phyloP scores from a whole-genome alignment of 2,329 filamentous ascomycete species.

The Knufia fluminis region DNA sequence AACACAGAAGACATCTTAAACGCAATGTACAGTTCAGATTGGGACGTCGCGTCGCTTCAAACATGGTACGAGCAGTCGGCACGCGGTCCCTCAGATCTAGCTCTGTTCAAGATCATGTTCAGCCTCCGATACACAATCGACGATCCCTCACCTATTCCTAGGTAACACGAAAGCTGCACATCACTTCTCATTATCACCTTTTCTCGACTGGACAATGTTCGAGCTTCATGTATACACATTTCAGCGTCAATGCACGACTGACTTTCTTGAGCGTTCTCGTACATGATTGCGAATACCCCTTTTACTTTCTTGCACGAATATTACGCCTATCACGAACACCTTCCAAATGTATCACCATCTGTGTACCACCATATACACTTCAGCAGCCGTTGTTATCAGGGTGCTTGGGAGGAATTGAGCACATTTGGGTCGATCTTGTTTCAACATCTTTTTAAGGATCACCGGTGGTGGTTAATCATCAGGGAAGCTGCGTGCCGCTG shows the following conservation, averaged over 20 bases:
- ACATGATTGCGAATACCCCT: constrained; percentile 1
- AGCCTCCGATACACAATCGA: constrained; percentile 8
- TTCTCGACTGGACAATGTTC: too few species aligned
- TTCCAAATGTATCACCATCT: background rate
- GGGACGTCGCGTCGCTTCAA: constrained; percentile 6
- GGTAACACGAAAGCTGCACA: background rate
- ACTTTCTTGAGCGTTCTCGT: background rate
- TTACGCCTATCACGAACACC: background rate
- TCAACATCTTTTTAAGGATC: background rate
- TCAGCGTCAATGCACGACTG: background rate
- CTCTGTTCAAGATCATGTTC: constrained; percentile 10
- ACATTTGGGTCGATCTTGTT: background rate
- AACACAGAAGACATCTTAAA: constrained; percentile 8
- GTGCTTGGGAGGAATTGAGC: background rate
- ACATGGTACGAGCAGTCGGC: constrained; percentile 9
- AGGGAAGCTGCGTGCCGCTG: too few species aligned
- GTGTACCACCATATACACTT: background rate
- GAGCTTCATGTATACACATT: background rate
- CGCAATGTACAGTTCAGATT: constrained; percentile 8
- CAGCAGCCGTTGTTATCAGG: background rate
- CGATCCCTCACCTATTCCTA: background rate
- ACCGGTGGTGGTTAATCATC: too few species aligned
- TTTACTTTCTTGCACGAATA: background rate
- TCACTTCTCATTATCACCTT: background rate
- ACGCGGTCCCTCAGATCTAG: constrained; percentile 1